Conservation (phyloP, 305 asterid species). For the Plantago lanceolata region DNA sequence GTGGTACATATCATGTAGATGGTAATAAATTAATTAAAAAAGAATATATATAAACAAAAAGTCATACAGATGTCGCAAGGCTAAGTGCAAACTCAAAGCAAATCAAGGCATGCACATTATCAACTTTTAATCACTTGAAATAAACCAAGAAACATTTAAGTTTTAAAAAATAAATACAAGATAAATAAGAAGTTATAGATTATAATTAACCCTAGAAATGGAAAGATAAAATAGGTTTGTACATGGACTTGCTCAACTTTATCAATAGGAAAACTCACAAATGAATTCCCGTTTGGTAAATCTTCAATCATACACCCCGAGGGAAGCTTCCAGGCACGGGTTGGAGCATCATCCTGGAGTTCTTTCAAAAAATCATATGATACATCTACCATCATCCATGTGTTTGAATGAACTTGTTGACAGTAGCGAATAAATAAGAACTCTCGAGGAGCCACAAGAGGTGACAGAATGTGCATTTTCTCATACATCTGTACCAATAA, state of each 20-base stretch:
- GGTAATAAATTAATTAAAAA: neutral
- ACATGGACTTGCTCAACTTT: neutral
- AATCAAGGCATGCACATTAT: neutral
- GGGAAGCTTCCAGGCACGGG: constrained; percentile 57
- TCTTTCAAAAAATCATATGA: constrained; percentile 46
- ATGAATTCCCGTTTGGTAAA: constrained; percentile 47
- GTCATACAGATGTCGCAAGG: neutral
- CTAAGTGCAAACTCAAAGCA: neutral
- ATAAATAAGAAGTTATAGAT: neutral
- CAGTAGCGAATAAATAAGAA: constrained; percentile 54
- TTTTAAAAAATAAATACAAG: neutral
- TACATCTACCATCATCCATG: constrained; percentile 59
- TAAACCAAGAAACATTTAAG: neutral
- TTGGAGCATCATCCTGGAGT: constrained; percentile 35
- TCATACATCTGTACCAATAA: constrained; percentile 48
- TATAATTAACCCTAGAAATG: neutral
- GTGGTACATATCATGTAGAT: no score
- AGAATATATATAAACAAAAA: no score
- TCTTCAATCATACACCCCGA: constrained; percentile 71
- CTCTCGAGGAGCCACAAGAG: constrained; percentile 70
- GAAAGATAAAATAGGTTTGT: neutral
- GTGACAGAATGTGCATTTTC: constrained; percentile 59
- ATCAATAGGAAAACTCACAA: constrained; percentile 28
- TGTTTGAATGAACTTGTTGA: constrained; percentile 40
- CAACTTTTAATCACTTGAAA: neutral